phyloP scores from a whole-genome alignment of 192 early-diverging fungal genomes.

The Gryganskiella cystojenkinii region DNA sequence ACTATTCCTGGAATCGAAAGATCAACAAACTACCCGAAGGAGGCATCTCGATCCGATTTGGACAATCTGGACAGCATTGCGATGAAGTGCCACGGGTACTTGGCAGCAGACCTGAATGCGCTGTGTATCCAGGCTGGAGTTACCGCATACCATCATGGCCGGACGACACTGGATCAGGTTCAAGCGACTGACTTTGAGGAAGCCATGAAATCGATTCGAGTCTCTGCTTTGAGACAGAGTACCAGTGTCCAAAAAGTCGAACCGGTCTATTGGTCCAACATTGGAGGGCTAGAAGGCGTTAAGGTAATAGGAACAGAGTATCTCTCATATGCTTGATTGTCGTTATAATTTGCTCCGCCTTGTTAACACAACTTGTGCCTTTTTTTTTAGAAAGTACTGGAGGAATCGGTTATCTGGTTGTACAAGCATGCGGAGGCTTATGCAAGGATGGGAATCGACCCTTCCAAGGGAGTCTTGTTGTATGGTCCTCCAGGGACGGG shows the following conservation, averaged over 20 bases:
- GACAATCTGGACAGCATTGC: conserved; percentile 40
- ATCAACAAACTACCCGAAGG: too few species aligned
- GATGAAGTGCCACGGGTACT: conserved; percentile 63
- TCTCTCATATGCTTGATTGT: background rate
- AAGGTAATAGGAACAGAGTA: conserved; percentile 62
- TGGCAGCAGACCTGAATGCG: conserved; percentile 62
- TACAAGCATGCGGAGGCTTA: conserved; percentile 74
- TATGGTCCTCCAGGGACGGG: conserved; percentile 93
- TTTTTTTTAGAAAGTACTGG: conserved; percentile 64
- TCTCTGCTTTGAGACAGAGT: conserved; percentile 42
- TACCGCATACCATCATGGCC: conserved; percentile 26
- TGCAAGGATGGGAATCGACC: conserved; percentile 71
- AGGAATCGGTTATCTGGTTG: conserved; percentile 86
- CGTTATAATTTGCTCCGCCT: conserved; percentile 5
- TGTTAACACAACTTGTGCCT: background rate
- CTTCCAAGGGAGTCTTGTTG: conserved; percentile 86
- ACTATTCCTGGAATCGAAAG: background rate
- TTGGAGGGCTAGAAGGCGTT: conserved; percentile 80
- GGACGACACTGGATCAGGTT: conserved; percentile 36
- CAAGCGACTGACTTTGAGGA: conserved; percentile 55
- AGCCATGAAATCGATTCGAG: conserved; percentile 41
- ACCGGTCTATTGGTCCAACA: conserved; percentile 75
- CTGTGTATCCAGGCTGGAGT: conserved; percentile 51
- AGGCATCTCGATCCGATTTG: background rate
- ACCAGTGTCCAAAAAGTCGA: conserved; percentile 58